These are phyloP conservation scores for Trichomonas vaginalis DNA, from an alignment of 208 protist genomes.

Conservation along the genomic window DNA sequence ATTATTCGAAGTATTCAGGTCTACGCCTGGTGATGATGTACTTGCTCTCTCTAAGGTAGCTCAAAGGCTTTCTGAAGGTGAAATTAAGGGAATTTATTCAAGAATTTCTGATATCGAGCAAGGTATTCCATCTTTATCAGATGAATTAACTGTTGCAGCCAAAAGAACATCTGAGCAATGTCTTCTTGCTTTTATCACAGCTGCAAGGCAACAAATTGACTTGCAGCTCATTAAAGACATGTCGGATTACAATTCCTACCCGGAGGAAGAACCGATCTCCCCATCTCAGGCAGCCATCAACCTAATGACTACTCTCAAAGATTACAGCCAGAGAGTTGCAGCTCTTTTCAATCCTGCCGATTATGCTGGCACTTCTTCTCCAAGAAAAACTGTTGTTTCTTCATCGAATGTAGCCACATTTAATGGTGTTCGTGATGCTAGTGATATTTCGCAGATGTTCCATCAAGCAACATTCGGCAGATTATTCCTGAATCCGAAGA, in stretches of 20 bases:
- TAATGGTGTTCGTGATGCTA: background rate
- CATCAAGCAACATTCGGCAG: background rate
- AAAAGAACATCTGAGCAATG: background rate
- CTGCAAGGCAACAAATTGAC: background rate
- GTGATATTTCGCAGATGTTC: background rate
- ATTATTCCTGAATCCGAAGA: background rate
- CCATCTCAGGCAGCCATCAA: background rate
- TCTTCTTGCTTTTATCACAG: background rate
- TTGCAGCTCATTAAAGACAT: background rate
- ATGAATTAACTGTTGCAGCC: background rate
- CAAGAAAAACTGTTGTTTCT: background rate
- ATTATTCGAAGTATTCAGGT: background rate
- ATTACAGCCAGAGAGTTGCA: background rate
- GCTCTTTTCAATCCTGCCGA: background rate
- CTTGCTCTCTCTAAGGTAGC: background rate
- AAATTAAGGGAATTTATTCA: background rate
- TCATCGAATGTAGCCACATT: background rate
- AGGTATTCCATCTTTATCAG: background rate
- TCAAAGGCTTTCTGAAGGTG: background rate
- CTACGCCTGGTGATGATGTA: background rate
- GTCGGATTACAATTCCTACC: background rate
- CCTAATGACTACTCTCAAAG: background rate
- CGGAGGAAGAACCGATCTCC: background rate
- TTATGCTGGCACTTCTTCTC: background rate
- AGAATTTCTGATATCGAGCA: background rate